Conservation (phyloP, 2,329 filamentous ascomycete genomes). For the Aureobasidium sp. region DNA sequence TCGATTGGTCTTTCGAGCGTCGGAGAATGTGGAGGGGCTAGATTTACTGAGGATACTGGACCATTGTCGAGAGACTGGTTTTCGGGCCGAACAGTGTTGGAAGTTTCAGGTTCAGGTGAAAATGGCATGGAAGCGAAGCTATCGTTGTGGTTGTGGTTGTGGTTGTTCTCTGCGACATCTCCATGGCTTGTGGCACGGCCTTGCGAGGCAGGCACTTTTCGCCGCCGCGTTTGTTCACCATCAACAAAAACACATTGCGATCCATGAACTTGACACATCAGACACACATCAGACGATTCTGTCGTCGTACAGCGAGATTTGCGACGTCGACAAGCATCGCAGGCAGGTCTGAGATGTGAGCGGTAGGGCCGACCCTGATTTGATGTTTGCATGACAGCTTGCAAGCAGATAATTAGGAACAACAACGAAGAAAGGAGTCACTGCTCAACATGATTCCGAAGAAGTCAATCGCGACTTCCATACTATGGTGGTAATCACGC, state of each 20-base stretch:
- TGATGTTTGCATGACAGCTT: background rate
- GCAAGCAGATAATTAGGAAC: too few species aligned
- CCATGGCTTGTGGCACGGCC: background rate
- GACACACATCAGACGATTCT: conserved; percentile 19
- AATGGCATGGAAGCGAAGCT: background rate
- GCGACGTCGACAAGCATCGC: conserved; percentile 33
- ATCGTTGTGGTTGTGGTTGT: background rate
- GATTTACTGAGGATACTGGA: background rate
- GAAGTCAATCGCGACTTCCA: background rate
- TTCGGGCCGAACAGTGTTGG: background rate
- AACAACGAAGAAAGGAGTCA: background rate
- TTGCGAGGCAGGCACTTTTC: background rate
- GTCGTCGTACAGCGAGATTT: conserved; percentile 37
- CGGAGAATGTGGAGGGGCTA: background rate
- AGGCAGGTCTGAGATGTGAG: conserved; percentile 36
- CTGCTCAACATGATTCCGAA: too few species aligned
- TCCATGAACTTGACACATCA: conserved; percentile 33
- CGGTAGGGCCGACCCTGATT: conserved; percentile 31
- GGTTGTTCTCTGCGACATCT: background rate
- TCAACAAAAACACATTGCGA: conserved; percentile 25
- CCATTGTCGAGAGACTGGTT: background rate
- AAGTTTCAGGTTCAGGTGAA: too few species aligned
- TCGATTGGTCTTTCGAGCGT: background rate
- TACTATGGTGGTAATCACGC: background rate
- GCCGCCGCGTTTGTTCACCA: background rate